Evolutionary conservation across 2,329 filamentous ascomycete species (phyloP), one percentile per base, ranked within the genome.

Genomic region (Epichloe gansuensis): DNA sequence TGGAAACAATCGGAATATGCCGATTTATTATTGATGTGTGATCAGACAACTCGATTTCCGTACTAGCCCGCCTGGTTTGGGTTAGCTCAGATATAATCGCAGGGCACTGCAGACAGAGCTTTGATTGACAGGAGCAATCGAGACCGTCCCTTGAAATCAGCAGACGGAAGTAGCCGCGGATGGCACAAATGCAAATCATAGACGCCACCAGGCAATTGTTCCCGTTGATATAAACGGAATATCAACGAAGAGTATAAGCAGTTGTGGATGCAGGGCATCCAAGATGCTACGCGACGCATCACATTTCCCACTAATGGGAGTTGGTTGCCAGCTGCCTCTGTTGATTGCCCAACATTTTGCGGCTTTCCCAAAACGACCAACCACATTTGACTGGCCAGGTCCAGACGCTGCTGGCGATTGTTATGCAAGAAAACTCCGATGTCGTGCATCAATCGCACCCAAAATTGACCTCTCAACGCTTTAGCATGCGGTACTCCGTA

Each of bases 1-100:
- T 31, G 43, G 25, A 39, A 27, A 6, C 34, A 23, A 31, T 55
- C 54, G 55, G 54, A 47, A 53, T 43, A 56, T 54, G 46, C 52
- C 54, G 54, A 25, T 11, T 11, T 27, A 21, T 21, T 2, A 21
- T 21, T 21, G 13, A 13, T 25, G 34, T 31, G 9, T 31, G 8
- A 31, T 31, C 31, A 31, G 31, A 31, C 31, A 11, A 31, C 9
- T 31, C 8, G 8, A 11, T 31, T 11, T 31, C 31, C 31, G 31
- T 31, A 31, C 31, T 31, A 31, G 31, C 9, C 8, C 8, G 31
- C 31, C 31, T 31, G 8, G 31, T 11, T 11, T 31, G 31, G 31
- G 9, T 31, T 31, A 31, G 31, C 31, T 31, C 9, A 8, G 31
- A 11, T 31, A 31, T 4, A 11, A 11, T 8, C 31, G 45, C 13